A percentile compares a stretch with the other conserved stretches of the same genome.
These are phyloP conservation scores for Rosa lucieae DNA, from an alignment of 306 rosid genomes.

Conservation along the genomic window DNA sequence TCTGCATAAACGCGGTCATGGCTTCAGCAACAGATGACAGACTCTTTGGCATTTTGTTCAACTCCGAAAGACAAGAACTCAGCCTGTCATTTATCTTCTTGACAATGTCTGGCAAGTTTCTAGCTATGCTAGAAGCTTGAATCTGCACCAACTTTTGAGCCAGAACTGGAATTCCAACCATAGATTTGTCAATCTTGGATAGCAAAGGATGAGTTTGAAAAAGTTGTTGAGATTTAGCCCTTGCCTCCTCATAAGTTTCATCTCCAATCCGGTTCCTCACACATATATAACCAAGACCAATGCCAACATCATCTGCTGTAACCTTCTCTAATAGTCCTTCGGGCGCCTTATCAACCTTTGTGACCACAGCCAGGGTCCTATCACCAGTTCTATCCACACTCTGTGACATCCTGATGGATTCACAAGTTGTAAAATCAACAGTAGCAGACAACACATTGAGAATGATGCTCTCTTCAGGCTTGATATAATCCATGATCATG, in stretches of 20 bases:
- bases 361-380: neutral
- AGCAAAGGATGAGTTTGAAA: neutral
- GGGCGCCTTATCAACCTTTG: neutral
- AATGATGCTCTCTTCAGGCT: neutral
- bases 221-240: neutral
- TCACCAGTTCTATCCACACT: neutral
- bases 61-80: neutral
- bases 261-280: constrained; percentile 2
- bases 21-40: neutral
- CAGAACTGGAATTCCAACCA: neutral
- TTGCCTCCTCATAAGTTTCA: constrained; percentile 12
- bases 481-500: neutral
- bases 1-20: neutral
- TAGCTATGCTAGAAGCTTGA: neutral
- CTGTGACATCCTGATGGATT: neutral
- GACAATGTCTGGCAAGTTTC: neutral
- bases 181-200: neutral
- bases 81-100: constrained; percentile 5
- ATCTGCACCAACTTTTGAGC: neutral
- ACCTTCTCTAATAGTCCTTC: neutral
- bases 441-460: neutral
- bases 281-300: neutral
- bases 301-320: neutral
- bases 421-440: neutral
- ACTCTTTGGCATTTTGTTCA: neutral